Conservation (phyloP, 2,329 filamentous ascomycete species). For the Hymenoscyphus infarciens region DNA sequence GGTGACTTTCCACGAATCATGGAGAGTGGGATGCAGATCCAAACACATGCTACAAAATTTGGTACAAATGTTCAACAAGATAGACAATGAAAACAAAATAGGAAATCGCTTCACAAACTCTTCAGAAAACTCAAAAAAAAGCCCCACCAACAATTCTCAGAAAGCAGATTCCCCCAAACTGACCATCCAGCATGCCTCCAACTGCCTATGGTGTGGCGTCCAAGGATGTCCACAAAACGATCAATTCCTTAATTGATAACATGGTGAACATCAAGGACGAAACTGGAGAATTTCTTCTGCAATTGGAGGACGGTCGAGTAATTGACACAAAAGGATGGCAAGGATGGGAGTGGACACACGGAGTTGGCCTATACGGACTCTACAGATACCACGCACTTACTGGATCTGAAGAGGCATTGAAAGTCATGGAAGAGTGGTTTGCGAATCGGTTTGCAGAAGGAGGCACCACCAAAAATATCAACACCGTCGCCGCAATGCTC, state of each 20-base stretch:
- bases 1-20: slow-evolving; percentile 9
- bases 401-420: slow-evolving; percentile 54
- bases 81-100: background rate
- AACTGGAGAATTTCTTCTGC: slow-evolving; percentile 70
- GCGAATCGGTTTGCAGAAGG: slow-evolving; percentile 49
- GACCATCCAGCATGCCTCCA: slow-evolving; percentile 9
- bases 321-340: slow-evolving; percentile 75
- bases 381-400: slow-evolving; percentile 79
- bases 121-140: background rate
- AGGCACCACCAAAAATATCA: slow-evolving; percentile 78
- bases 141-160: background rate
- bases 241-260: slow-evolving; percentile 12
- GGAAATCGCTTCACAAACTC: background rate
- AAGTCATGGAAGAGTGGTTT: slow-evolving; percentile 73
- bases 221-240: slow-evolving; percentile 13
- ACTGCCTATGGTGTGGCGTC: slow-evolving; percentile 7
- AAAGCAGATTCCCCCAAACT: background rate
- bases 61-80: background rate
- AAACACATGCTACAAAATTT: slow-evolving; percentile 3
- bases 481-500: slow-evolving; percentile 76
- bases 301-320: slow-evolving; percentile 66
- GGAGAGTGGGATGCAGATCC: slow-evolving; percentile 12
- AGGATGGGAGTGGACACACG: slow-evolving; percentile 81
- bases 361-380: slow-evolving; percentile 74
- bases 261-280: slow-evolving; percentile 74